These are phyloP conservation scores for Aschersonia sp. DNA, from an alignment of 2,329 filamentous ascomycete genomes.

Conservation along the genomic window DNA sequence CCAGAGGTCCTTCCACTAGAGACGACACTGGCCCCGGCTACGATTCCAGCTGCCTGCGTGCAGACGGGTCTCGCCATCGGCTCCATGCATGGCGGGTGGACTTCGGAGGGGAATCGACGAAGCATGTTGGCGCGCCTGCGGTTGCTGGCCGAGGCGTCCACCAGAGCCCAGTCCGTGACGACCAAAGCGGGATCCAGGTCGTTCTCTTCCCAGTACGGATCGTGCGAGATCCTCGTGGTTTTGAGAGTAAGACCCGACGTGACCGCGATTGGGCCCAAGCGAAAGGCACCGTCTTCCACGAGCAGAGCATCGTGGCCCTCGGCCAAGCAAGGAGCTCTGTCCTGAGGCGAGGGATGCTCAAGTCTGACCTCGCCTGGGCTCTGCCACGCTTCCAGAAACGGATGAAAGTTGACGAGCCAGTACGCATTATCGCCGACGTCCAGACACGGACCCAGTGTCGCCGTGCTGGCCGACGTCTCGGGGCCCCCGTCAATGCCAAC, in stretches of 20 bases:
- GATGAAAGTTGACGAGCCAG: constrained; percentile 30
- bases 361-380: constrained; percentile 13
- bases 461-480: constrained; percentile 19
- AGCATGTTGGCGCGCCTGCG: constrained; percentile 21
- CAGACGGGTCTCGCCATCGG: constrained; percentile 15
- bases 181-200: constrained; percentile 24
- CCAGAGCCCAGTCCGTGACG: constrained; percentile 29
- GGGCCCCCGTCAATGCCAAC: constrained; percentile 20
- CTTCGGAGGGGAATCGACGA: constrained; percentile 22
- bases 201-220: constrained; percentile 28
- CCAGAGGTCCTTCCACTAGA: constrained; percentile 29
- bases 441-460: constrained; percentile 27
- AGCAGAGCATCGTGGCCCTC: constrained; percentile 22
- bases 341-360: constrained; percentile 26
- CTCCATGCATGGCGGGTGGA: constrained; percentile 16
- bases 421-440: constrained; percentile 20
- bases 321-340: constrained; percentile 19
- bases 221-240: constrained; percentile 27
- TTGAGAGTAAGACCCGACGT: constrained; percentile 26
- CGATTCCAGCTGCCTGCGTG: constrained; percentile 8
- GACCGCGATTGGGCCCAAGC: constrained; percentile 20
- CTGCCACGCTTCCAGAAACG: constrained; percentile 22
- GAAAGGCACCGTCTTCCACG: constrained; percentile 11
- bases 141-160: constrained; percentile 16
- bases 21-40: constrained; percentile 20